These are phyloP conservation scores for Ogataea philodendri DNA, from an alignment of 805 yeast species.

Conservation along the genomic window DNA sequence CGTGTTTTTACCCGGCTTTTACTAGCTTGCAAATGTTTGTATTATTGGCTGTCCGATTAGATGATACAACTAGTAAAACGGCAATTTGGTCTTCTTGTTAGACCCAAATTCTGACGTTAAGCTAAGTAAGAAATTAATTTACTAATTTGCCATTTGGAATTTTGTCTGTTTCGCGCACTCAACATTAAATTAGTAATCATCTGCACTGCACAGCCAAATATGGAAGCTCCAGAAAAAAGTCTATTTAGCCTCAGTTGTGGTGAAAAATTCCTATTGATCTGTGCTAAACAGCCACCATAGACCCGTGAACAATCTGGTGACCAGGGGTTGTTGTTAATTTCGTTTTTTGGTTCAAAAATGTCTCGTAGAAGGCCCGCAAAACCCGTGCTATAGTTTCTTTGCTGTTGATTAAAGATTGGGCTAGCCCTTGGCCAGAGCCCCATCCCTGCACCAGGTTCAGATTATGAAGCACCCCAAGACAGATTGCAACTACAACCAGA, in stretches of 20 bases:
- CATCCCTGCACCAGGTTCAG: slow-evolving; percentile 7
- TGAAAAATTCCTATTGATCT: too few species aligned
- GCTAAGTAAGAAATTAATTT: slow-evolving; percentile 1
- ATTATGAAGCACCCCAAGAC: slow-evolving; percentile 17
- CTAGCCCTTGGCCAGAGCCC: neutral
- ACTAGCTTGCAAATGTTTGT: neutral
- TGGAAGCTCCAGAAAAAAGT: slow-evolving; percentile 1
- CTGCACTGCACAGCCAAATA: slow-evolving; percentile 1
- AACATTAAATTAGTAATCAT: slow-evolving; percentile 8
- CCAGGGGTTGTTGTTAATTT: too few species aligned
- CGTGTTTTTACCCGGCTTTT: neutral
- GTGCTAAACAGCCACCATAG: too few species aligned
- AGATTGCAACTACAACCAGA: slow-evolving; percentile 19
- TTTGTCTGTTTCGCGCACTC: neutral
- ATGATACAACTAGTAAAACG: too few species aligned
- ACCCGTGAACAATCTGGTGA: too few species aligned
- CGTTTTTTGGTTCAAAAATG: neutral
- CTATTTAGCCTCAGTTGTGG: too few species aligned
- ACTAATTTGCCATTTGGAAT: slow-evolving; percentile 4
- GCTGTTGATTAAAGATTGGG: neutral
- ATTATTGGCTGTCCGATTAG: too few species aligned
- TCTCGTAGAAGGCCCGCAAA: slow-evolving; percentile 1
- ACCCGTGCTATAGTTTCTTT: slow-evolving; percentile 1
- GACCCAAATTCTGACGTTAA: too few species aligned
- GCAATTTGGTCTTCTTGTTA: too few species aligned